These are phyloP conservation scores for Cucurbita argyrosperma DNA, from an alignment of 306 rosid species.

Conservation along the genomic window DNA sequence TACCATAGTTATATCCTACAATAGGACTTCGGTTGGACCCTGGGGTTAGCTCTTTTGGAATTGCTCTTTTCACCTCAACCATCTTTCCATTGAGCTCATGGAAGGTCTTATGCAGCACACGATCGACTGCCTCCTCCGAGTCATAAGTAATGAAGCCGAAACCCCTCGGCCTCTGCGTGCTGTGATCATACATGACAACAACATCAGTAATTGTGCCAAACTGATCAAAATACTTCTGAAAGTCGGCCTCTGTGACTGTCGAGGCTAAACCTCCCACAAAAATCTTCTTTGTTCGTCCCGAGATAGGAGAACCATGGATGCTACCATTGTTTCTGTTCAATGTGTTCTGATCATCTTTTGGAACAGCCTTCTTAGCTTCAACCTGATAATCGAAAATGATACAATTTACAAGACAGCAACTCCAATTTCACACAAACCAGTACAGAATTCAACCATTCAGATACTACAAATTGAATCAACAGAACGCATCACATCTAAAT, in stretches of 20 bases:
- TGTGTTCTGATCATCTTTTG: slow-evolving; percentile 68
- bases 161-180: slow-evolving; percentile 92
- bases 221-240: slow-evolving; percentile 73
- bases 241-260: slow-evolving; percentile 67
- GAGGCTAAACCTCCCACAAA: slow-evolving; percentile 91
- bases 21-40: slow-evolving; percentile 61
- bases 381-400: slow-evolving; percentile 39
- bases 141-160: slow-evolving; percentile 92
- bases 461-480: not conserved
- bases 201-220: slow-evolving; percentile 77
- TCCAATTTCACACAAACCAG: not conserved
- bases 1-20: slow-evolving; percentile 52
- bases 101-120: slow-evolving; percentile 68
- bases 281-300: slow-evolving; percentile 72
- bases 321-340: slow-evolving; percentile 34
- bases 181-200: slow-evolving; percentile 94
- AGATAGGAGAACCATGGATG: slow-evolving; percentile 60
- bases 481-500: not conserved
- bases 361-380: slow-evolving; percentile 97
- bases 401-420: not conserved
- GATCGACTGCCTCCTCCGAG: slow-evolving; percentile 79
- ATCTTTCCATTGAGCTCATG: slow-evolving; percentile 85
- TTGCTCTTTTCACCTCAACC: slow-evolving; percentile 96
- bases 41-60: slow-evolving; percentile 83
- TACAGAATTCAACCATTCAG: not conserved